Evolutionary conservation across 306 rosid genomes (phyloP), one percentile per base, ranked within the genome.

Genomic region (Lagenaria siceraria): DNA sequence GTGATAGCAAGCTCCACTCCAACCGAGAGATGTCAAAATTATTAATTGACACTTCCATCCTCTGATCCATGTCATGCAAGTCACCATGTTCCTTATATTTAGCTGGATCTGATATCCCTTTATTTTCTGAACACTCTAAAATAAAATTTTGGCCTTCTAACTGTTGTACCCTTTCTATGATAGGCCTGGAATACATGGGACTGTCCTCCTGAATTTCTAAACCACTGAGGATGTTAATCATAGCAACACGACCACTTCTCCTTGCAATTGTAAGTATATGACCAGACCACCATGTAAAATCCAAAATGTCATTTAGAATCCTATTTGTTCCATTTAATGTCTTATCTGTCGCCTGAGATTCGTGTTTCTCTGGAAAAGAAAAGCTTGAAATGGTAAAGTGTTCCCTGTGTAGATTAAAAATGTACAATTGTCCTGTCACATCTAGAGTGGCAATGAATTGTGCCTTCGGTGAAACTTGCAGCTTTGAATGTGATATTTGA

Each of bases 261-360:
- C 85, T 86, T 77, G 89, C 88, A 84, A 82, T 61, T 59, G 92
- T 78, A 81, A 95, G 84, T 83, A 90, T 82, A 81, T 88, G 93
- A 81, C 87, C 93, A 81, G 87, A 85, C 99, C 97, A 92, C 99
- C 99, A 95, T 51, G 89, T 85, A 87, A 95, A 92, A 84, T 95
- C 97, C 85, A 92, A 87, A 84, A 82, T 62, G 77, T 80, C 88
- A 60, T 53, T 40, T 19, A 77, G 56, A 70, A 81, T 40, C 69
- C 72, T 85, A 31, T 63, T 73, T 19, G 75, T 82, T 77, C 75
- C 89, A 79, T 74, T 83, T 46, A 82, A 73, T 69, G 78, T 79
- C 81, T 74, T 68, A 82, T 56, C 77, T 53, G 79, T 80, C 61
- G 68, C 81, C 48, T 82, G 72, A 71, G 87, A 83, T 79, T 43